phyloP scores from a whole-genome alignment of 2,329 filamentous ascomycete species.

The Verticillium albo-atrum region DNA sequence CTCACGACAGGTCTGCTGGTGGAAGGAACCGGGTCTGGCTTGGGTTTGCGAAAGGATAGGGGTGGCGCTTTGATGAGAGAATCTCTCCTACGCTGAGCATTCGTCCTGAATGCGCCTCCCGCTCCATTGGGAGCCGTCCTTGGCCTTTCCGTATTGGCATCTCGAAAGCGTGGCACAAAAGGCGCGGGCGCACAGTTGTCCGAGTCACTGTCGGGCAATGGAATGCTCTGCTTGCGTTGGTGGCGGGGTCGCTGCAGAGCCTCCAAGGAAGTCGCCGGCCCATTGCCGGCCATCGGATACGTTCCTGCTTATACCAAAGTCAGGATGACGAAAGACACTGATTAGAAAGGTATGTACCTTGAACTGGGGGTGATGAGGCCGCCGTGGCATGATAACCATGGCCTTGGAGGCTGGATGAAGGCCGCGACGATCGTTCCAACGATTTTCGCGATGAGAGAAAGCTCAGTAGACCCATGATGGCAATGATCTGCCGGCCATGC shows the following conservation, averaged over 20 bases:
- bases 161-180: slow-evolving; percentile 22
- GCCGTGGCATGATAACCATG: slow-evolving; percentile 32
- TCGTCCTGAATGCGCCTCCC: slow-evolving; percentile 2
- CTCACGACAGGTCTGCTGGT: slow-evolving; percentile 1
- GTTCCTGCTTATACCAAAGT: slow-evolving; percentile 22
- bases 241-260: slow-evolving; percentile 27
- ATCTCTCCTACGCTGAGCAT: slow-evolving; percentile 8
- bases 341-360: slow-evolving; percentile 18
- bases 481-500: slow-evolving; percentile 5
- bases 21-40: slow-evolving; percentile 4
- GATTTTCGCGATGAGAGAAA: slow-evolving; percentile 25
- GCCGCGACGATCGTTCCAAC: slow-evolving; percentile 10
- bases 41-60: slow-evolving; percentile 11
- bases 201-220: slow-evolving; percentile 12
- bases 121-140: slow-evolving; percentile 26
- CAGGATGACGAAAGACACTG: not conserved
- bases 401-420: slow-evolving; percentile 20
- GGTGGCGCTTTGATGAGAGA: slow-evolving; percentile 10
- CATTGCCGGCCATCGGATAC: slow-evolving; percentile 36
- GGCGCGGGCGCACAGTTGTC: slow-evolving; percentile 23
- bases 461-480: slow-evolving; percentile 28
- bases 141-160: slow-evolving; percentile 25
- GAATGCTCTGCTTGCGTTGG: slow-evolving; percentile 19
- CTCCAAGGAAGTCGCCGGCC: slow-evolving; percentile 27
- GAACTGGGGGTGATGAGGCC: slow-evolving; percentile 29